These are phyloP conservation scores for Adiantum capillusveneris DNA, from an alignment of 75 land plant genomes.

Conservation along the genomic window DNA sequence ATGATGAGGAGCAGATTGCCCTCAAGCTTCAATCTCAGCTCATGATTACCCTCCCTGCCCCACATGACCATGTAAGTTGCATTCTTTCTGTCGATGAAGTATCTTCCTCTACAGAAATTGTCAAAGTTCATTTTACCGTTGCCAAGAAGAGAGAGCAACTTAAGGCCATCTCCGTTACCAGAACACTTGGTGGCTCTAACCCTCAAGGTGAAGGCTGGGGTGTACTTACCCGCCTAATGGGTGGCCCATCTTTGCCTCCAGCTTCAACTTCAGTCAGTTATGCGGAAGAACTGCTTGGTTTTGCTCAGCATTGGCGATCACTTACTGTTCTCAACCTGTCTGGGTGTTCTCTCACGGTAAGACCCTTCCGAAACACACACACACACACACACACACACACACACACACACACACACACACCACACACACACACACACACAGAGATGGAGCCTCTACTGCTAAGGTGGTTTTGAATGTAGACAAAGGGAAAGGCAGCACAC, in stretches of 20 bases:
- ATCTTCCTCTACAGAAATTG: not conserved
- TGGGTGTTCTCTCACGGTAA: slow-evolving; percentile 56
- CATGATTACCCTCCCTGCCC: slow-evolving; percentile 86
- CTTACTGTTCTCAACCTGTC: slow-evolving; percentile 56
- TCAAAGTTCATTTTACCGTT: slow-evolving; percentile 50
- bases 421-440: too few species aligned
- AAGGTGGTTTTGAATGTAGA: too few species aligned
- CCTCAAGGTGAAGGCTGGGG: slow-evolving; percentile 85
- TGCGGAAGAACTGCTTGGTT: slow-evolving; percentile 29
- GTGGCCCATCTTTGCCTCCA: slow-evolving; percentile 2
- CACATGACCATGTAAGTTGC: slow-evolving; percentile 58
- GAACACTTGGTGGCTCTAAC: slow-evolving; percentile 60
- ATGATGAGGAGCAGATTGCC: slow-evolving; percentile 93
- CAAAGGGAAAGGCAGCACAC: too few species aligned
- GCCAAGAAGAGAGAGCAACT: slow-evolving; percentile 77
- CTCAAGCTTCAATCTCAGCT: slow-evolving; percentile 92
- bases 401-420: too few species aligned
- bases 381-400: too few species aligned
- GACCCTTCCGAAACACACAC: too few species aligned
- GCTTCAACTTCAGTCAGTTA: slow-evolving; percentile 6
- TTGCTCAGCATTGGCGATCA: slow-evolving; percentile 65
- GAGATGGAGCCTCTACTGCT: too few species aligned
- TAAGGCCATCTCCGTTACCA: slow-evolving; percentile 43
- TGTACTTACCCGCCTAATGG: slow-evolving; percentile 54
- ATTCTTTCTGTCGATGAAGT: slow-evolving; percentile 7